These are phyloP conservation scores for barrel medic (Medicago truncatula) DNA, from an alignment of 306 rosid genomes.

Conservation along the genomic window DNA sequence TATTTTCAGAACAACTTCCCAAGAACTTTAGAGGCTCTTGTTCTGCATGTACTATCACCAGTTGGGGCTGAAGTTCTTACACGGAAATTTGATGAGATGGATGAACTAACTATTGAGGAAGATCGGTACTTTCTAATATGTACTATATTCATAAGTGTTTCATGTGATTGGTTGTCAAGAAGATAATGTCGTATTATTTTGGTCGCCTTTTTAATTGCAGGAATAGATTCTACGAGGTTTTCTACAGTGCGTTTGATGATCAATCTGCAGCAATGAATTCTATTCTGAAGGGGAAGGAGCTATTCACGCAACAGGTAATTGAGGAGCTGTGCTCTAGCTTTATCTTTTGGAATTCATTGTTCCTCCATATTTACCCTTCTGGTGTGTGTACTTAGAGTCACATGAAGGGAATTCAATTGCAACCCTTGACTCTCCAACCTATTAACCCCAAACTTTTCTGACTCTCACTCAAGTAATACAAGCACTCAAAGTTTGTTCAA, in stretches of 20 bases:
- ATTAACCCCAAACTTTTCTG: background rate
- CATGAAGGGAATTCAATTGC: constrained; percentile 1
- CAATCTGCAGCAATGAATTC: constrained; percentile 86
- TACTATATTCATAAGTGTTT: constrained; percentile 30
- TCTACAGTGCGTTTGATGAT: constrained; percentile 87
- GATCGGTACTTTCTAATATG: constrained; percentile 67
- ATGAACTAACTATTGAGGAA: constrained; percentile 61
- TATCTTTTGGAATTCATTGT: constrained; percentile 42
- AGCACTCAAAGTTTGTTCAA: background rate
- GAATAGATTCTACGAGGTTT: constrained; percentile 70
- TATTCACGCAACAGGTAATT: constrained; percentile 79
- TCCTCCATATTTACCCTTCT: constrained; percentile 23
- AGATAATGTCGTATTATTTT: constrained; percentile 40
- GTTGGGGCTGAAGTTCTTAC: constrained; percentile 90
- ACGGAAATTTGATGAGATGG: constrained; percentile 88
- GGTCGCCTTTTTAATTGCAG: constrained; percentile 48
- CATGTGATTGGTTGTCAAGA: constrained; percentile 38
- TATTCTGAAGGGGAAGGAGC: constrained; percentile 83
- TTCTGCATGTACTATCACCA: constrained; percentile 86
- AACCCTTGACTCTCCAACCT: background rate
- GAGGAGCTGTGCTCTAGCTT: constrained; percentile 46
- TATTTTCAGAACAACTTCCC: constrained; percentile 75
- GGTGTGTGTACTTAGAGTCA: constrained; percentile 4
- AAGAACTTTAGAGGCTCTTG: constrained; percentile 91
- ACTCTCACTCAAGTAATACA: constrained; percentile 7